Evolutionary conservation across 768 basidiomycete species (phyloP).

Genomic region (Filobasidium floriforme): DNA sequence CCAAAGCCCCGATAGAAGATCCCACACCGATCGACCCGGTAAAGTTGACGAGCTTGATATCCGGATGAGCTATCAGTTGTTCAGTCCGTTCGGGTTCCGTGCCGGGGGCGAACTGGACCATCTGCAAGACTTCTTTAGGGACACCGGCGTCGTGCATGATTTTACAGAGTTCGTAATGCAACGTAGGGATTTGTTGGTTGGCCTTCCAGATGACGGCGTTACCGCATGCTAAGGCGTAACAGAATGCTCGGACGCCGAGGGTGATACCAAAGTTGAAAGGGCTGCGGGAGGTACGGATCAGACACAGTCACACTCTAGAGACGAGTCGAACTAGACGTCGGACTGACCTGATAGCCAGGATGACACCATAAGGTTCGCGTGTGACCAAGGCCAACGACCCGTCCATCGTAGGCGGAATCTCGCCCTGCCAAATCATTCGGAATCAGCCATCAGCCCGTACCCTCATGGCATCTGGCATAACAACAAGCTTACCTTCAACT

Average conservation of each 20-base stretch:
- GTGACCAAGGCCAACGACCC: conserved; percentile 23
- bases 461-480: too few relatives aligned
- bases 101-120: conserved; percentile 51
- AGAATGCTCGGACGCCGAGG: conserved; percentile 34
- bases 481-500: conserved; percentile 1
- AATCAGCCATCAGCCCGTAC: background rate
- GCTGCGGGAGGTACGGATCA: background rate
- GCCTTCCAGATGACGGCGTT: conserved; percentile 47
- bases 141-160: conserved; percentile 53
- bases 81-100: conserved; percentile 50
- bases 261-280: conserved; percentile 22
- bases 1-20: conserved; percentile 38
- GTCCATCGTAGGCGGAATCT: conserved; percentile 33
- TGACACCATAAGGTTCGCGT: conserved; percentile 36
- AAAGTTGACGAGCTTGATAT: conserved; percentile 48
- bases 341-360: conserved; percentile 27
- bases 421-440: conserved; percentile 15
- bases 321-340: background rate
- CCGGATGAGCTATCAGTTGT: conserved; percentile 55
- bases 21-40: conserved; percentile 44
- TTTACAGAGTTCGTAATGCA: conserved; percentile 41
- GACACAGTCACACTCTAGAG: too few relatives aligned
- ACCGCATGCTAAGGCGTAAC: conserved; percentile 46
- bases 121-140: conserved; percentile 57
- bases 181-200: conserved; percentile 40